Evolutionary conservation across 257 asterid species (phyloP).

Genomic region (Scutellaria barbata): DNA sequence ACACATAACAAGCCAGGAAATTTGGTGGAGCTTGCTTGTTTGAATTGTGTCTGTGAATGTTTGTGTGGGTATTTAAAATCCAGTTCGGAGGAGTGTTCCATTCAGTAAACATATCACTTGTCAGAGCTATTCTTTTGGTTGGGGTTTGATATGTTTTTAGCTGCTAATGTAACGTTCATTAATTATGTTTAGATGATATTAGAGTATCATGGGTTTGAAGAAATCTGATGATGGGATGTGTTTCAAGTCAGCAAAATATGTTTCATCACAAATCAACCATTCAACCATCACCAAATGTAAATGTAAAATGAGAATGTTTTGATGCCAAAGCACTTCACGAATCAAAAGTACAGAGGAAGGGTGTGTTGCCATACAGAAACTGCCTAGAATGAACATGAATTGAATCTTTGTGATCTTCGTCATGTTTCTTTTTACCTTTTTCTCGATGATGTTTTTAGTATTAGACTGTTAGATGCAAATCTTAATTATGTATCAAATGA

Average conservation of each 20-base stretch:
- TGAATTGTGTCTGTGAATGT: no score
- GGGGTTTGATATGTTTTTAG: slow-evolving; percentile 5
- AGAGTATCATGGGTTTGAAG: background rate
- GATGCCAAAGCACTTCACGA: no score
- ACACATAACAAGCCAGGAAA: no score
- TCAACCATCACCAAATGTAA: no score
- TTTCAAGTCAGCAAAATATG: background rate
- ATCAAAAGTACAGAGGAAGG: no score
- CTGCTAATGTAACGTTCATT: no score
- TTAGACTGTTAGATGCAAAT: background rate
- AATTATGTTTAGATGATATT: background rate
- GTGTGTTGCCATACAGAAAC: background rate
- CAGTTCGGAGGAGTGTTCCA: slow-evolving; percentile 2
- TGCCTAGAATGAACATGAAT: background rate
- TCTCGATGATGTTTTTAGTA: background rate
- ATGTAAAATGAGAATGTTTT: no score
- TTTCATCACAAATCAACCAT: no score
- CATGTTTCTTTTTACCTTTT: background rate
- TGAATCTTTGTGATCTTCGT: slow-evolving; percentile 18
- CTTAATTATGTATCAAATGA: slow-evolving; percentile 18
- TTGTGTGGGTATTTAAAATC: no score
- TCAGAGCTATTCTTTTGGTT: slow-evolving; percentile 4
- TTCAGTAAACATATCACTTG: background rate
- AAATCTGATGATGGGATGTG: background rate
- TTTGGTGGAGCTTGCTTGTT: no score